Conservation (phyloP, 2,329 filamentous ascomycete genomes). For the Fusarium dlaminii region DNA sequence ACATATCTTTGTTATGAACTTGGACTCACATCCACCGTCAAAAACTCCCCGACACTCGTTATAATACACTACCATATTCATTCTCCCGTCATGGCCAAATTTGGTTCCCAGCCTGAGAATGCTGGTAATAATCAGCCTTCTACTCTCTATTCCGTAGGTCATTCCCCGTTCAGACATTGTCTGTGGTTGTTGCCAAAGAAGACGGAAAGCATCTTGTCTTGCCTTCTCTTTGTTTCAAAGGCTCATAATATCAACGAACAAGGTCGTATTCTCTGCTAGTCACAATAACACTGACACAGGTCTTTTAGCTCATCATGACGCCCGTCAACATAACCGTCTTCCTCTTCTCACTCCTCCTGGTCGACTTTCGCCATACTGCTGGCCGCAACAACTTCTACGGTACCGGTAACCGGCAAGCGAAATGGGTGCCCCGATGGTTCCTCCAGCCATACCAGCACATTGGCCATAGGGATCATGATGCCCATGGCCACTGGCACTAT, state of each 20-base stretch:
- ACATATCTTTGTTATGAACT: not conserved
- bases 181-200: not conserved
- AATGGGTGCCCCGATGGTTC: conserved; percentile 31
- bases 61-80: not conserved
- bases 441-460: conserved; percentile 53
- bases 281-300: conserved; percentile 11
- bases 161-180: not conserved
- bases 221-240: not conserved
- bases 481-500: conserved; percentile 54
- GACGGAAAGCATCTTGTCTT: not conserved
- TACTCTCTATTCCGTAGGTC: conserved; percentile 42
- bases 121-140: conserved; percentile 28
- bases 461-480: conserved; percentile 33
- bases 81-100: conserved; percentile 16
- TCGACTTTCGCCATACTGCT: conserved; percentile 66
- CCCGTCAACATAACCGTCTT: conserved; percentile 72
- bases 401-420: conserved; percentile 44
- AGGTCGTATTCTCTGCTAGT: not conserved
- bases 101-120: conserved; percentile 7
- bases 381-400: conserved; percentile 54
- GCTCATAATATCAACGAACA: not conserved
- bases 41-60: not conserved
- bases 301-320: conserved; percentile 61
- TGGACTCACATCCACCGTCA: not conserved
- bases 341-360: conserved; percentile 69